A percentile compares a stretch with the other conserved stretches of the same genome.
These are phyloP conservation scores for Asterophora parasitica DNA, from an alignment of 768 basidiomycete species.

Conservation along the genomic window DNA sequence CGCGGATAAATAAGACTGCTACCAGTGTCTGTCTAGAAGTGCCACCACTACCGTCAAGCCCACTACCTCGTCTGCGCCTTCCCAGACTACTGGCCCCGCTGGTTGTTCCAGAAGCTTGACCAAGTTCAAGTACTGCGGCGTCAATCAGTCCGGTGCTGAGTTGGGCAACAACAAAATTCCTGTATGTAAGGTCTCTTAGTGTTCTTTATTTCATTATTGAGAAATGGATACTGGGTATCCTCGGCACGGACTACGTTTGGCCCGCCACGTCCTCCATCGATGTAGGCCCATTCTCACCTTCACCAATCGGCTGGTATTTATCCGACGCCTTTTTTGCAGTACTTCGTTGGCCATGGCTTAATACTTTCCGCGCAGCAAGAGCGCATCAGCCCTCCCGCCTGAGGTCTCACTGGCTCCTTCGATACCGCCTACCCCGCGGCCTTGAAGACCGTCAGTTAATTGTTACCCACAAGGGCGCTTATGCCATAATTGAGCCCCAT, in stretches of 20 bases:
- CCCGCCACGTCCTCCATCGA: conserved; percentile 38
- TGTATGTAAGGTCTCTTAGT: conserved; percentile 27
- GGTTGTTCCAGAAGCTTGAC: conserved; percentile 37
- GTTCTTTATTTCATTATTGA: neutral
- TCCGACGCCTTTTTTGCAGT: conserved; percentile 28
- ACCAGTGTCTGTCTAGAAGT: conserved; percentile 38
- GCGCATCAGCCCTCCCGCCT: conserved; percentile 47
- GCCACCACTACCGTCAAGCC: conserved; percentile 11
- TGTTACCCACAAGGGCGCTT: conserved; percentile 53
- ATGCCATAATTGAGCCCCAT: conserved; percentile 55
- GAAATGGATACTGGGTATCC: conserved; percentile 24
- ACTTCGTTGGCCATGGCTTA: conserved; percentile 51
- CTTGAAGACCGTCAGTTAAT: conserved; percentile 36
- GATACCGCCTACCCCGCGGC: conserved; percentile 47
- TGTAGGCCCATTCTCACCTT: conserved; percentile 14
- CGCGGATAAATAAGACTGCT: conserved; percentile 32
- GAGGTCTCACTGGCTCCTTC: conserved; percentile 51
- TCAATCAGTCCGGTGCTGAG: conserved; percentile 60
- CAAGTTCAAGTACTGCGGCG: conserved; percentile 61
- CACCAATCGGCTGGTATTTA: neutral
- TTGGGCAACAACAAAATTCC: conserved; percentile 49
- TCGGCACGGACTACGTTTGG: conserved; percentile 46
- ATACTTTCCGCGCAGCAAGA: conserved; percentile 57
- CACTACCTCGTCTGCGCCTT: conserved; percentile 25
- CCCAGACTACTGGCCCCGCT: conserved; percentile 24